These are phyloP conservation scores for Podaxis pistillaris DNA, from an alignment of 768 basidiomycete genomes.

Conservation along the genomic window DNA sequence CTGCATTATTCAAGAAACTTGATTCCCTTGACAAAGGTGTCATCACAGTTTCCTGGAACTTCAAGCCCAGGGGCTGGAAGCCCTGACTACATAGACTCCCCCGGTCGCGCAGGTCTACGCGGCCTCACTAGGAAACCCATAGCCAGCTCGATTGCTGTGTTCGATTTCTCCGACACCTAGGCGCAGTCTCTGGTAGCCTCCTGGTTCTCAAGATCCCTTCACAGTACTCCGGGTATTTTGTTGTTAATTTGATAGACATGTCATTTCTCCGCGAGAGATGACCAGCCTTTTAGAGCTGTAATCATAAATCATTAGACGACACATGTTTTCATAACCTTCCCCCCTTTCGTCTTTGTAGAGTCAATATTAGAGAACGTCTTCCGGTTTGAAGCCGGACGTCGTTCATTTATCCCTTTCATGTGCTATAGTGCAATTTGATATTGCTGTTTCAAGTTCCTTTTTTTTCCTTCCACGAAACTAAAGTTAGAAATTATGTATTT, in stretches of 20 bases:
- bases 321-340: neutral
- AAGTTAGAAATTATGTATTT: constrained; percentile 1
- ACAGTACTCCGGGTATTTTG: neutral
- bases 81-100: constrained; percentile 28
- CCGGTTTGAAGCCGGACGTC: neutral
- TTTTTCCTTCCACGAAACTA: neutral
- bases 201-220: neutral
- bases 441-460: neutral
- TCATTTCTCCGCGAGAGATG: constrained; percentile 6
- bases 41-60: constrained; percentile 59
- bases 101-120: constrained; percentile 10
- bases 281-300: constrained; percentile 6
- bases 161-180: neutral
- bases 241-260: neutral
- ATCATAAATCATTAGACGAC: constrained; percentile 1
- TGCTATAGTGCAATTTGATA: constrained; percentile 1
- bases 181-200: neutral
- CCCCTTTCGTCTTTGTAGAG: neutral
- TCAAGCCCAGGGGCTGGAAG: constrained; percentile 45
- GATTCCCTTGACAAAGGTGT: constrained; percentile 46
- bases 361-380: neutral
- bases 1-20: constrained; percentile 54
- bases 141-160: neutral
- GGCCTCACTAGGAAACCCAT: neutral
- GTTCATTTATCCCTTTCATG: neutral